These are phyloP conservation scores for Yamadazyma pseudoaaseri DNA, from an alignment of 1,139 yeast species.

Conservation along the genomic window DNA sequence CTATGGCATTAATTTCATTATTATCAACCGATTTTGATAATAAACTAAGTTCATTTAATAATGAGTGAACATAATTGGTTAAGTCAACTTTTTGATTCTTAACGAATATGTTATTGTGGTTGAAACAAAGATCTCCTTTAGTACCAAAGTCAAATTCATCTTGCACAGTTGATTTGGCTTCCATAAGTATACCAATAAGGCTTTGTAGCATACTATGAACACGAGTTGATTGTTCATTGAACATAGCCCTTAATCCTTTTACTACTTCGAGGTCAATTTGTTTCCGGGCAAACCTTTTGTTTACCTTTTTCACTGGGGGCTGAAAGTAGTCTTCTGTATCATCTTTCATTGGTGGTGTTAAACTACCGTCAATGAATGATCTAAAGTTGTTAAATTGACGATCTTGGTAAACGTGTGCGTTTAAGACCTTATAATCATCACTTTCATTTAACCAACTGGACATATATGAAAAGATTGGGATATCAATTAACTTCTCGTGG, in stretches of 20 bases:
- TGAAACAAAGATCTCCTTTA: conserved; percentile 5
- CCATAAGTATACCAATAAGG: background rate
- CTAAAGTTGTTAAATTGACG: conserved; percentile 7
- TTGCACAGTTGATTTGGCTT: background rate
- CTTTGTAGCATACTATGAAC: background rate
- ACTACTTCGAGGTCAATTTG: conserved; percentile 15
- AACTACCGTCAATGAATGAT: conserved; percentile 11
- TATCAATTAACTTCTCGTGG: conserved; percentile 12
- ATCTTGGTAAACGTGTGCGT: conserved; percentile 13
- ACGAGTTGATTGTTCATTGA: background rate
- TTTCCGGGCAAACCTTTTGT: conserved; percentile 10
- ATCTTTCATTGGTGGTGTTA: conserved; percentile 16
- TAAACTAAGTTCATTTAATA: conserved; percentile 7
- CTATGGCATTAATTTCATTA: conserved; percentile 9
- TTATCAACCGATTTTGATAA: conserved; percentile 5
- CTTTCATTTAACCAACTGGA: conserved; percentile 17
- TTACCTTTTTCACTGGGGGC: conserved; percentile 2
- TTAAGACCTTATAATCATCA: conserved; percentile 17
- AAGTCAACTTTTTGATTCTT: conserved; percentile 1
- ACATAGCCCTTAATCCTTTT: conserved; percentile 9
- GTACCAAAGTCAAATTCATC: background rate
- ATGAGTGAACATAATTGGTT: conserved; percentile 10
- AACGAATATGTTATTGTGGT: background rate
- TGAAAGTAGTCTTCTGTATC: conserved; percentile 5
- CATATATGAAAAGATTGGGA: conserved; percentile 17